Evolutionary conservation across 169 alveolate species (phyloP).

Genomic region (Miamiensis avidus): DNA sequence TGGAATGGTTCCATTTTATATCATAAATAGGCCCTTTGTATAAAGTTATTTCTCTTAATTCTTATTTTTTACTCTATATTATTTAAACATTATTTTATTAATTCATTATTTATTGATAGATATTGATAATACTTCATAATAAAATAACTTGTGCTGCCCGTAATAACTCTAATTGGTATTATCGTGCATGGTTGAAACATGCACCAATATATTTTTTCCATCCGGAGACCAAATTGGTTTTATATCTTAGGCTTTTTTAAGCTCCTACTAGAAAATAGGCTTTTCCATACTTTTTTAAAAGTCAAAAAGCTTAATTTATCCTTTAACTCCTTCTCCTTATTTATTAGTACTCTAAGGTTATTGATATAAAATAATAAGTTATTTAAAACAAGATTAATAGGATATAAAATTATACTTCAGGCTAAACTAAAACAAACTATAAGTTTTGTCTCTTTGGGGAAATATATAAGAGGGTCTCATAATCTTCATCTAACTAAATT

Average conservation of each 20-base stretch:
- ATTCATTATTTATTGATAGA: not conserved
- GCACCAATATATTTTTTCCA: conserved; percentile 7
- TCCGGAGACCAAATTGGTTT: conserved; percentile 19
- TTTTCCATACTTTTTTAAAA: not conserved
- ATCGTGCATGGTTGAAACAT: conserved; percentile 14
- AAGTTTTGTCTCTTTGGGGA: not conserved
- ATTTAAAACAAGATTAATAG: no score
- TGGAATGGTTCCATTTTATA: conserved; percentile 1
- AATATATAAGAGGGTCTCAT: not conserved
- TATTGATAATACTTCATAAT: not conserved
- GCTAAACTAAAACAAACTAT: not conserved
- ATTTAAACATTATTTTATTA: not conserved
- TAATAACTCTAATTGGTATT: conserved; percentile 17
- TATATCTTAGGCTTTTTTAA: conserved; percentile 13
- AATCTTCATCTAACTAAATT: not conserved
- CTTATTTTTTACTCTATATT: not conserved
- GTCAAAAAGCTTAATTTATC: not conserved
- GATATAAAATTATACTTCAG: not conserved
- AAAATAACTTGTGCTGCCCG: conserved; percentile 7
- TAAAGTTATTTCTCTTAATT: not conserved
- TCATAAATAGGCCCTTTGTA: conserved; percentile 23
- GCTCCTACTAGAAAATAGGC: not conserved
- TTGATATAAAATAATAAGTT: no score
- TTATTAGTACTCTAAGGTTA: not conserved
- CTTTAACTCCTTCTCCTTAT: not conserved